Evolutionary conservation across 1,139 yeast species (phyloP).

Genomic region (Nakaseomyces uthaithaninus): DNA sequence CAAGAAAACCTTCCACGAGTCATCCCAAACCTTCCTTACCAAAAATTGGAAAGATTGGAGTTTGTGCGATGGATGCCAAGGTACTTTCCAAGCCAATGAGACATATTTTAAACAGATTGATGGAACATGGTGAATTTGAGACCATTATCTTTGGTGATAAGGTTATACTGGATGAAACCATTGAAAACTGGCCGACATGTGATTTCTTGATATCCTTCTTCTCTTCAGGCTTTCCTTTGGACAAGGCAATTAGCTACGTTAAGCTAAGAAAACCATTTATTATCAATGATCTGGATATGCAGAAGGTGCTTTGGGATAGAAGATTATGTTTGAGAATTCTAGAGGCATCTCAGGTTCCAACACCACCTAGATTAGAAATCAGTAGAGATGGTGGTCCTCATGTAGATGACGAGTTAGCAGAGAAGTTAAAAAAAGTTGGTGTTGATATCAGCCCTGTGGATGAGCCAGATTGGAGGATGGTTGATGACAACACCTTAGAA

Average conservation of each 20-base stretch:
- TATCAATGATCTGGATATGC: slow-evolving; percentile 83
- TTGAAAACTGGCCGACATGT: slow-evolving; percentile 98
- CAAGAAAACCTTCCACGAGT: slow-evolving; percentile 30
- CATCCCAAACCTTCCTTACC: slow-evolving; percentile 44
- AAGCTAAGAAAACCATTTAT: slow-evolving; percentile 82
- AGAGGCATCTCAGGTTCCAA: slow-evolving; percentile 75
- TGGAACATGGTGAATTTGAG: slow-evolving; percentile 92
- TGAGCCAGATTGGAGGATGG: slow-evolving; percentile 83
- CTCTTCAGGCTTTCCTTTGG: slow-evolving; percentile 92
- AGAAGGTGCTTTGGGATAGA: slow-evolving; percentile 94
- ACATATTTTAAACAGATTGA: slow-evolving; percentile 75
- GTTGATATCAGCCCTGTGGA: slow-evolving; percentile 42
- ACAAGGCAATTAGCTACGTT: slow-evolving; percentile 88
- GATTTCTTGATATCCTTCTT: slow-evolving; percentile 89
- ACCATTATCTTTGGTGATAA: slow-evolving; percentile 96
- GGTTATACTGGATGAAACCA: slow-evolving; percentile 84
- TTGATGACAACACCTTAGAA: slow-evolving; percentile 71
- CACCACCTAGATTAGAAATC: slow-evolving; percentile 80
- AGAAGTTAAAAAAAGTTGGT: slow-evolving; percentile 52
- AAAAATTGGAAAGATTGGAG: slow-evolving; percentile 88
- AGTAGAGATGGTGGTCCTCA: slow-evolving; percentile 96
- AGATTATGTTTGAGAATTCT: slow-evolving; percentile 77
- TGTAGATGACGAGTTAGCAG: slow-evolving; percentile 55
- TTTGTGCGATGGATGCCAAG: slow-evolving; percentile 98
- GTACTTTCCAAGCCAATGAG: slow-evolving; percentile 95